Conservation (phyloP, 352 stramenopile species). For the Phytopythium chamaehyphon region DNA sequence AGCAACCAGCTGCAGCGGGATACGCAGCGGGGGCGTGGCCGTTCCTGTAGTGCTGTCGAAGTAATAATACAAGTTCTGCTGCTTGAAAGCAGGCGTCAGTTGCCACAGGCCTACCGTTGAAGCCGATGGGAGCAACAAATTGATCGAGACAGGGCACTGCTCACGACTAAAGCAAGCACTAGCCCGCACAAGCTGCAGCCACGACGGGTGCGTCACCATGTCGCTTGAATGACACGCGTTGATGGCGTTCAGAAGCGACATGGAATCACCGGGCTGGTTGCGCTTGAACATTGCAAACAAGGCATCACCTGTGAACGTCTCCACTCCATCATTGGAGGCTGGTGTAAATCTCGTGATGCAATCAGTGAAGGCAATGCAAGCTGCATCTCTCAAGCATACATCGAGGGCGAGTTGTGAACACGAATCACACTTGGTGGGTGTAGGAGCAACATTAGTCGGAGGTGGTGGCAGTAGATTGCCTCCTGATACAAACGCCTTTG, state of each 20-base stretch:
- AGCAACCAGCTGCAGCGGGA: slow-evolving; percentile 15
- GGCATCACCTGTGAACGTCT: slow-evolving; percentile 20
- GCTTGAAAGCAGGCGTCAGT: slow-evolving; percentile 12
- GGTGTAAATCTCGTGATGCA: slow-evolving; percentile 32
- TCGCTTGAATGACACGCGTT: slow-evolving; percentile 23
- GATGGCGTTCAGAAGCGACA: slow-evolving; percentile 31
- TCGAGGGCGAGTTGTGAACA: slow-evolving; percentile 39
- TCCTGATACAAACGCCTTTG: slow-evolving; percentile 14
- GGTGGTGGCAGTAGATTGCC: slow-evolving; percentile 12
- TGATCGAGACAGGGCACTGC: slow-evolving; percentile 34
- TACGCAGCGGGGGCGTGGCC: slow-evolving; percentile 7
- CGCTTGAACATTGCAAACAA: slow-evolving; percentile 36
- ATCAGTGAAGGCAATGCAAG: slow-evolving; percentile 48
- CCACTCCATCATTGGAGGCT: background rate
- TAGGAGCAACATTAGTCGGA: slow-evolving; percentile 4
- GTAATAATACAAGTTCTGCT: slow-evolving; percentile 36
- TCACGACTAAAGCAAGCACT: slow-evolving; percentile 47
- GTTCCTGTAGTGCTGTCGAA: slow-evolving; percentile 10
- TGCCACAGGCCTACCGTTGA: slow-evolving; percentile 33
- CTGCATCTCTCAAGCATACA: slow-evolving; percentile 41
- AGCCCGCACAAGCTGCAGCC: slow-evolving; percentile 44
- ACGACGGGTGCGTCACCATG: slow-evolving; percentile 26
- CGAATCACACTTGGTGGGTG: slow-evolving; percentile 13
- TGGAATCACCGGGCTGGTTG: slow-evolving; percentile 13
- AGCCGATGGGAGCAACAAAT: slow-evolving; percentile 27